A percentile compares a stretch with the other conserved stretches of the same genome.
Evolutionary conservation across 2,329 filamentous ascomycete genomes (phyloP).

Genomic region (Microdochium bolleyi): DNA sequence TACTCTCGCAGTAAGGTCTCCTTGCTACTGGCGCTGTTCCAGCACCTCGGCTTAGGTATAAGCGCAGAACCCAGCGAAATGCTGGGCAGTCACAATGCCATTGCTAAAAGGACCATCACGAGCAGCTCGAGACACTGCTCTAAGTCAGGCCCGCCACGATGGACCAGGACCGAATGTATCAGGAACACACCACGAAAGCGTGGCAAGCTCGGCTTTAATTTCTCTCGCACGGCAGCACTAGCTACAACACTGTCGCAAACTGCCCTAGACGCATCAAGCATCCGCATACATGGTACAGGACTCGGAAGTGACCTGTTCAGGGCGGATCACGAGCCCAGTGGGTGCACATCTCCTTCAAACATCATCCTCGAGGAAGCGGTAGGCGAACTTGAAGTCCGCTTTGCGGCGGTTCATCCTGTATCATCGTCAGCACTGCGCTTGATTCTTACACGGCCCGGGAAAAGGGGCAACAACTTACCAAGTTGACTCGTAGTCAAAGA

Average conservation of each 20-base stretch:
- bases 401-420: slow-evolving; percentile 96
- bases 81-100: too few species aligned
- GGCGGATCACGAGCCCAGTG: neutral
- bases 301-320: neutral
- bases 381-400: slow-evolving; percentile 96
- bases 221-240: neutral
- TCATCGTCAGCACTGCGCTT: slow-evolving; percentile 6
- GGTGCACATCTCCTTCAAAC: slow-evolving; percentile 36
- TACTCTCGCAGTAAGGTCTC: too few species aligned
- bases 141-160: too few species aligned
- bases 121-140: too few species aligned
- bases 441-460: neutral
- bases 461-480: slow-evolving; percentile 56
- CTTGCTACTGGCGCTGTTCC: too few species aligned
- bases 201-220: neutral
- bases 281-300: neutral
- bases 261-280: neutral
- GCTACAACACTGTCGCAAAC: neutral
- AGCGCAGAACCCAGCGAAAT: too few species aligned
- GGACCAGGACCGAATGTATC: neutral
- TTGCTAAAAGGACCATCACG: too few species aligned
- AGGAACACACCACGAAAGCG: neutral
- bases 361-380: slow-evolving; percentile 96
- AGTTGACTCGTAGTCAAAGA: slow-evolving; percentile 99
- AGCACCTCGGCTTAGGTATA: too few species aligned